Evolutionary conservation across 805 yeast genomes (phyloP).

Genomic region (Barnettozyma siamensis): DNA sequence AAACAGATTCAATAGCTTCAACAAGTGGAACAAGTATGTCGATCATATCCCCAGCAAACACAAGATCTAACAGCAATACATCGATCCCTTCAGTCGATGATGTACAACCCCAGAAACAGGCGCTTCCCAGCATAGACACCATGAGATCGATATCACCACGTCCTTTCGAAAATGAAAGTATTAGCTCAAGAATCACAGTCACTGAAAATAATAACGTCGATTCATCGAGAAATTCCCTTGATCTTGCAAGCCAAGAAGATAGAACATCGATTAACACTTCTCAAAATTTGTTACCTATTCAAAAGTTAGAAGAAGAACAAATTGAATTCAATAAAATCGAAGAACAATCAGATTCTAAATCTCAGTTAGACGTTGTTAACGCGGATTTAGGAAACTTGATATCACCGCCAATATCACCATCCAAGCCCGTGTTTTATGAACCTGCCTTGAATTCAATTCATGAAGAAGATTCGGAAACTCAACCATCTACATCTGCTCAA

Average conservation of each 20-base stretch:
- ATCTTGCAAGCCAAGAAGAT: no score
- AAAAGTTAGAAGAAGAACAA: background rate
- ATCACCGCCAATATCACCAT: slow-evolving; percentile 14
- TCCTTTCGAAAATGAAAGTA: background rate
- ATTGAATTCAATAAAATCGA: background rate
- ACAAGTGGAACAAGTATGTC: background rate
- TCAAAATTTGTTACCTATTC: background rate
- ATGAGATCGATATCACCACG: background rate
- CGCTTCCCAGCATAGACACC: background rate
- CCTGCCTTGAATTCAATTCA: background rate
- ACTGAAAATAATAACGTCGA: background rate
- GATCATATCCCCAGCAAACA: background rate
- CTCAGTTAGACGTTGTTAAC: background rate
- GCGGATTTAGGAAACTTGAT: slow-evolving; percentile 3
- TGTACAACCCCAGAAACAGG: background rate
- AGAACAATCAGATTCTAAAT: background rate
- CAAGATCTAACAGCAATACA: slow-evolving; percentile 6
- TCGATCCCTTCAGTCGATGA: background rate
- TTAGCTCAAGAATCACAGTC: background rate
- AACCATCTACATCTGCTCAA: background rate
- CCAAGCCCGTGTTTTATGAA: slow-evolving; percentile 4
- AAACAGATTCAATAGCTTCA: slow-evolving; percentile 5
- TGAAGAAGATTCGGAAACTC: background rate
- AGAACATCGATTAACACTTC: no score
- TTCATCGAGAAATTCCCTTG: no score